phyloP scores from a whole-genome alignment of 2,329 filamentous ascomycete species.

The Botrytis porri region DNA sequence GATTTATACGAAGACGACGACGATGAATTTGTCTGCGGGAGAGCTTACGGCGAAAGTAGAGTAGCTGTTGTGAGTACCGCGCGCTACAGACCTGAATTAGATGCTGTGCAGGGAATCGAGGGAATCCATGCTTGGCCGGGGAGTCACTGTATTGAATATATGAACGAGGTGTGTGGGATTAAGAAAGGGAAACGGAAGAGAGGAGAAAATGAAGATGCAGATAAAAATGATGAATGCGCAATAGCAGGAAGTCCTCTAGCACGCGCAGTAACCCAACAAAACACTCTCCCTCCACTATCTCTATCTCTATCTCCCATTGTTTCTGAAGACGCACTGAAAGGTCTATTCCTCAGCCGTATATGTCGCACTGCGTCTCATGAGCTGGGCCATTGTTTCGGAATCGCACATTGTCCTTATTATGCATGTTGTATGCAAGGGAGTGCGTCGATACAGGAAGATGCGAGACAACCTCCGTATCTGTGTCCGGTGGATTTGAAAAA shows the following conservation, averaged over 20 bases:
- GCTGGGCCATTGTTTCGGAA: constrained; percentile 63
- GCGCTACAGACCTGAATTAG: constrained; percentile 56
- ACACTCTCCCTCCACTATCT: constrained; percentile 20
- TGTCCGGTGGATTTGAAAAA: constrained; percentile 60
- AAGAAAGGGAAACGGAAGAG: background rate
- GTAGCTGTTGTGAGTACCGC: constrained; percentile 61
- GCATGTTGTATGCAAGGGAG: constrained; percentile 64
- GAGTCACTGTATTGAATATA: constrained; percentile 56
- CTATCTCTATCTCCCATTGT: constrained; percentile 22
- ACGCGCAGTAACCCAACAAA: constrained; percentile 38
- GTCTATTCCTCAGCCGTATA: constrained; percentile 56
- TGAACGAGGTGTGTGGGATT: constrained; percentile 37
- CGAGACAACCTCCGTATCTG: constrained; percentile 60
- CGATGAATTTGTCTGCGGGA: constrained; percentile 63
- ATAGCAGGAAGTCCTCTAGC: constrained; percentile 34
- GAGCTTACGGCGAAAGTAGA: constrained; percentile 62
- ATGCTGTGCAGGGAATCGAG: constrained; percentile 37
- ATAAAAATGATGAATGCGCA: background rate
- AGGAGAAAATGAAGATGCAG: background rate
- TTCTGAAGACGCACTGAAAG: constrained; percentile 35
- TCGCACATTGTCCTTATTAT: constrained; percentile 65
- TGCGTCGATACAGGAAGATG: constrained; percentile 54
- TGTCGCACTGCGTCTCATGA: constrained; percentile 62
- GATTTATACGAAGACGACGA: constrained; percentile 44
- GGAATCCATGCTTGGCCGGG: constrained; percentile 60